phyloP scores from a whole-genome alignment of 139 green algal genomes.

The Pseudopediastrum boryanum region DNA sequence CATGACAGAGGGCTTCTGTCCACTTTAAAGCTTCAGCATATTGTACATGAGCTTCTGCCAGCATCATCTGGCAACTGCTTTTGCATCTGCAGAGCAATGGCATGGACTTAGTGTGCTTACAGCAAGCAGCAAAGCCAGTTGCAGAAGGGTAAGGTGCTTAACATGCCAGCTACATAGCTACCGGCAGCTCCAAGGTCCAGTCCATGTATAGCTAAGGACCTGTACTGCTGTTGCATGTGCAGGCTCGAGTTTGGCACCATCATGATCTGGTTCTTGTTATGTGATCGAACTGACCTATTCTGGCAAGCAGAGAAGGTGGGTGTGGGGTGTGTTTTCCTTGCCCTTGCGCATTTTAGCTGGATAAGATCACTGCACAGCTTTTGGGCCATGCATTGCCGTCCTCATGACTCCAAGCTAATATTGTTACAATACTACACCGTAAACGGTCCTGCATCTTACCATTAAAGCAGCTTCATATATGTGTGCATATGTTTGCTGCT shows the following conservation, averaged over 20 bases:
- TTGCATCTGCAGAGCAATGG: neutral
- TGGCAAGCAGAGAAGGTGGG: constrained; percentile 50
- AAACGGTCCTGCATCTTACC: too few relatives aligned
- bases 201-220: neutral
- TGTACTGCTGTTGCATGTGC: neutral
- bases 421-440: too few relatives aligned
- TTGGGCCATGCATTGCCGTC: too few relatives aligned
- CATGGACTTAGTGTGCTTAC: neutral
- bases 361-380: too few relatives aligned
- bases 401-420: too few relatives aligned
- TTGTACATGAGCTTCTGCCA: too few relatives aligned
- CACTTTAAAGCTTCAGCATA: too few relatives aligned
- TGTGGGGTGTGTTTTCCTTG: too few relatives aligned
- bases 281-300: constrained; percentile 77
- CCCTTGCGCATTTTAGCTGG: too few relatives aligned
- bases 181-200: neutral
- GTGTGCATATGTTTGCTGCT: too few relatives aligned
- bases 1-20: too few relatives aligned
- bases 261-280: constrained; percentile 90
- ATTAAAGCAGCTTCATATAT: too few relatives aligned
- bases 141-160: neutral
- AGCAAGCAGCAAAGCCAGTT: neutral
- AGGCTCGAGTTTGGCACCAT: constrained; percentile 82
- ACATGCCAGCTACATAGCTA: neutral
- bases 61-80: neutral